Base-by-base conservation (phyloP, 345 rosid species). In the Adansonia digitata region DNA sequence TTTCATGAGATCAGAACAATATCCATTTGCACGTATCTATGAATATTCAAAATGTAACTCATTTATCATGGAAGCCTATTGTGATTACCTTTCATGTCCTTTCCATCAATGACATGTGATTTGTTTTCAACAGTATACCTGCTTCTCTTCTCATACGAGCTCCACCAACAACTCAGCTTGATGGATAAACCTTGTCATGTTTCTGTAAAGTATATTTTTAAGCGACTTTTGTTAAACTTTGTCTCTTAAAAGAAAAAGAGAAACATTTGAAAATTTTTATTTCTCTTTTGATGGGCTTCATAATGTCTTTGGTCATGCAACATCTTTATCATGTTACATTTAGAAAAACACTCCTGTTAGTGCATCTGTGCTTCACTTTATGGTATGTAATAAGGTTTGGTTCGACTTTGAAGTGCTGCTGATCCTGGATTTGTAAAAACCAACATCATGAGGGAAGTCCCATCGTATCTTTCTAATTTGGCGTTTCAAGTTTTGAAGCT, bases 341-440 rank as follows among this genome's bases (percentile, higher is more conserved):
- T 63, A 29, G 59, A 53, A 55, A 14, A 48, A 27, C 20, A 56
- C 26, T 43, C 29, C 26, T 18, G 27, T 14, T n/a, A 61, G 55
- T 66, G 52, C 31, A 5, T 59, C 14, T 69, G 31, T 26, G 66
- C 22, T 48, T 74, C 37, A 15, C 56, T 70, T 75, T 37, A 56
- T 72, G n/a, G 20, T 12, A 69, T 66, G 12, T 43, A 71, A 57
- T 49, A 42, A 56, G 77, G 20, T 77, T 77, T 43, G 46, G 22
- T 70, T 73, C 35, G 51, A 59, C 46, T 60, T 65, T 78, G 43
- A 76, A 92, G 98, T 82, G 90, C 95, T 72, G 93, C 85, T 13
- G 99, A 95, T 86, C 99, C 98, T 72, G 99, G 98, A 82, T 79
- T 64, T 0, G 99, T 88, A 22, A 65, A 87, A 80, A 95, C 99